Percentiles rank a stretch among this genome's conserved stretches.
Evolutionary conservation across 2,329 filamentous ascomycete species (phyloP).

Genomic region (Colletotrichum eleusines): DNA sequence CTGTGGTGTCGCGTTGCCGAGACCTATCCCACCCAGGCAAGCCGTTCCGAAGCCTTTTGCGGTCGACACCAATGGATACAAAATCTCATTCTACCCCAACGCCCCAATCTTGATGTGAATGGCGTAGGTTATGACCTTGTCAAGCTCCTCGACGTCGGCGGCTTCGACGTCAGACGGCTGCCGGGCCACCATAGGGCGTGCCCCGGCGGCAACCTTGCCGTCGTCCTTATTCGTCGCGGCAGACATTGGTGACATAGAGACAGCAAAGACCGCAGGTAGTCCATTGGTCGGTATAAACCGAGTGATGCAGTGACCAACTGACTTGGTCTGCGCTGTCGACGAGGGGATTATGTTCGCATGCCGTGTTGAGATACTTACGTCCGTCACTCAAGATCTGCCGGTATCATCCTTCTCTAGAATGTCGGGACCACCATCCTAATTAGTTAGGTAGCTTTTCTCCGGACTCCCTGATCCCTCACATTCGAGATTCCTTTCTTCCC

Average conservation of each 20-base stretch:
- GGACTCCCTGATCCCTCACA: slow-evolving; percentile 8
- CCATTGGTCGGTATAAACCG: background rate
- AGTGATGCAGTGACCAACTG: background rate
- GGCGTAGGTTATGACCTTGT: slow-evolving; percentile 33
- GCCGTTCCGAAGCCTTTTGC: background rate
- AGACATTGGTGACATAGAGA: slow-evolving; percentile 19
- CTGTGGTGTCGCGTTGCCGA: background rate
- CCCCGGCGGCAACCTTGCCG: slow-evolving; percentile 11
- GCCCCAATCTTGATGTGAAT: slow-evolving; percentile 32
- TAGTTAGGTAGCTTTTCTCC: background rate
- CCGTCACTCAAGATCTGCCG: background rate
- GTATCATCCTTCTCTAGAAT: slow-evolving; percentile 5
- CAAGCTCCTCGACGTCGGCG: slow-evolving; percentile 16
- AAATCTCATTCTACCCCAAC: background rate
- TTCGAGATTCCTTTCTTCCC: background rate
- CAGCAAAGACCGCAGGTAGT: background rate
- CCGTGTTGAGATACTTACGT: background rate
- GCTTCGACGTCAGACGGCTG: slow-evolving; percentile 12
- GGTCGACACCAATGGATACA: background rate
- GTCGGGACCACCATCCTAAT: background rate
- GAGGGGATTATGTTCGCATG: background rate
- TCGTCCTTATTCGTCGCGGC: slow-evolving; percentile 3
- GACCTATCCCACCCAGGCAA: no score
- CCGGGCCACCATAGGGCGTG: background rate
- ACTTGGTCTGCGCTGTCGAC: background rate